These are phyloP conservation scores for Solanum lycopersicoides DNA, from an alignment of 257 asterid species.

Conservation along the genomic window DNA sequence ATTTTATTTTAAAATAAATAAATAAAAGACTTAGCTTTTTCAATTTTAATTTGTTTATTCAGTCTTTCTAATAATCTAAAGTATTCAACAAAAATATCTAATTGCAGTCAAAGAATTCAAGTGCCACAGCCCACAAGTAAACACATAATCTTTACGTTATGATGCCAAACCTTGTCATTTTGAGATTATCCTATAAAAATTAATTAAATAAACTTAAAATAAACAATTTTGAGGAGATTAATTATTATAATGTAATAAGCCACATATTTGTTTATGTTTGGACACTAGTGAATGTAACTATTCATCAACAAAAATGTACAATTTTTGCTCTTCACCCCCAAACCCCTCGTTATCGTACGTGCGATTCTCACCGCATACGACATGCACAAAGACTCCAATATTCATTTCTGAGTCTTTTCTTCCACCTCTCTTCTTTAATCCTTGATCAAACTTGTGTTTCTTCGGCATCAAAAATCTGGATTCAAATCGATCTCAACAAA, in stretches of 20 bases:
- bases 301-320: background rate
- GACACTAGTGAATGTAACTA: background rate
- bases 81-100: background rate
- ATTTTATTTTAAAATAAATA: background rate
- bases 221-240: background rate
- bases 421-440: too few species aligned
- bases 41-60: background rate
- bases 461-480: background rate
- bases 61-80: background rate
- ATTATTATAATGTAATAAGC: background rate
- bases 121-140: background rate
- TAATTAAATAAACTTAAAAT: background rate
- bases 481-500: background rate
- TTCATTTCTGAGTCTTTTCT: too few species aligned
- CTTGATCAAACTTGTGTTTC: accelerated
- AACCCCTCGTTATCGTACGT: too few species aligned
- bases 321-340: too few species aligned
- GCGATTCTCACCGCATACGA: too few species aligned
- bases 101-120: background rate
- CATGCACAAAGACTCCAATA: too few species aligned
- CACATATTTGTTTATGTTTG: background rate
- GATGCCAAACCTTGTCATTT: background rate
- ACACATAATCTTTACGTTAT: background rate
- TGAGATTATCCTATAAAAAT: background rate
- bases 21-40: background rate